Percentiles rank a stretch among this genome's conserved stretches.
phyloP scores from a whole-genome alignment of 106 monocot genomes.

The Allium sativum region DNA sequence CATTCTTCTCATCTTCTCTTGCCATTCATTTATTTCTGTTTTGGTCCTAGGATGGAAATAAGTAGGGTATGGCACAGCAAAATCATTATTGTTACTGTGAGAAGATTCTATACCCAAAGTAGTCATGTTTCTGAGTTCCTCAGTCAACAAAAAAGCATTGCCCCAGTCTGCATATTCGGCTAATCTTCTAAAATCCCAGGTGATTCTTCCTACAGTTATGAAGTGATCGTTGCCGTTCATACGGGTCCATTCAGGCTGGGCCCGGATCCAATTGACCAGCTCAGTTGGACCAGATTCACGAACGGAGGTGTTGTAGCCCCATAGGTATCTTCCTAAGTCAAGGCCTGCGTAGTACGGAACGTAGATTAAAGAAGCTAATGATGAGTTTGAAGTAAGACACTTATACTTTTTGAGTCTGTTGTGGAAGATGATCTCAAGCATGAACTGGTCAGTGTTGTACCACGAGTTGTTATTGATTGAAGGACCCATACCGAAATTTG shows the following conservation, averaged over 20 bases:
- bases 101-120: slow-evolving; percentile 70
- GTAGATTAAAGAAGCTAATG: slow-evolving; percentile 59
- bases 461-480: slow-evolving; percentile 22
- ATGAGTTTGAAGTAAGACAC: slow-evolving; percentile 49
- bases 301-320: slow-evolving; percentile 29
- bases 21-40: slow-evolving; percentile 45
- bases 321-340: slow-evolving; percentile 57
- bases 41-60: slow-evolving; percentile 67
- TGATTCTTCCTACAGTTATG: slow-evolving; percentile 22
- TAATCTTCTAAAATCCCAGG: slow-evolving; percentile 25
- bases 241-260: slow-evolving; percentile 11
- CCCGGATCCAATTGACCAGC: slow-evolving; percentile 15
- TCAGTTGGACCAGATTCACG: slow-evolving; percentile 10
- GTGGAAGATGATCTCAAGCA: slow-evolving; percentile 69
- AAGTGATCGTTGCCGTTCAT: slow-evolving; percentile 19
- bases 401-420: slow-evolving; percentile 44
- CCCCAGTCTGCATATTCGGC: slow-evolving; percentile 43
- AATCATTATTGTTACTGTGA: slow-evolving; percentile 56
- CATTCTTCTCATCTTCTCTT: slow-evolving; percentile 32
- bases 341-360: slow-evolving; percentile 91
- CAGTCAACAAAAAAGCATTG: slow-evolving; percentile 51
- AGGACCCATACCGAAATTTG: slow-evolving; percentile 29
- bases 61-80: slow-evolving; percentile 87
- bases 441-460: slow-evolving; percentile 87
- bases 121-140: slow-evolving; percentile 60